Conservation (phyloP, 1,284 basidiomycete genomes). For the Irpex sp. region DNA sequence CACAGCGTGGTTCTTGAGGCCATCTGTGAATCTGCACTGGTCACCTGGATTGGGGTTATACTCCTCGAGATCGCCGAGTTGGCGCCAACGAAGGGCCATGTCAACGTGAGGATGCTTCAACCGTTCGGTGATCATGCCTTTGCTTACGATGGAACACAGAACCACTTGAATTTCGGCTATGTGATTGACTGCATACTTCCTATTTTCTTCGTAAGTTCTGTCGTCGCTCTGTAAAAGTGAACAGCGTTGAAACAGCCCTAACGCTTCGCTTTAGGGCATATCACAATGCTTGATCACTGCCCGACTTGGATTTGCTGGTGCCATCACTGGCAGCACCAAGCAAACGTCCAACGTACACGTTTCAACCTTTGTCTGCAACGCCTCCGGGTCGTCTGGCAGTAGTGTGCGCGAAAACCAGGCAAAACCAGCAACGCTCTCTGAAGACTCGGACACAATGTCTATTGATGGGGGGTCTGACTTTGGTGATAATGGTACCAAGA, state of each 20-base stretch:
- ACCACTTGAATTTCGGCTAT: slow-evolving; percentile 11
- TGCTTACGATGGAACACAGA: background rate
- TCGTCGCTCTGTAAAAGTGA: background rate
- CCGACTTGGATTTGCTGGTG: slow-evolving; percentile 3
- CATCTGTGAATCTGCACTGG: slow-evolving; percentile 20
- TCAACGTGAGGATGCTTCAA: slow-evolving; percentile 13
- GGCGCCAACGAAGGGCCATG: slow-evolving; percentile 16
- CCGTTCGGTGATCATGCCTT: background rate
- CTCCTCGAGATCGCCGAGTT: slow-evolving; percentile 19
- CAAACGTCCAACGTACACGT: background rate
- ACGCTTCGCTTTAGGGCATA: slow-evolving; percentile 7
- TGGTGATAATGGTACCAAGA: background rate
- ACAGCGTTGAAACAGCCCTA: background rate
- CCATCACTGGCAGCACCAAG: background rate
- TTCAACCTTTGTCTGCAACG: background rate
- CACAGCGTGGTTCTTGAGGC: slow-evolving; percentile 13
- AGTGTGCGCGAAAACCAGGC: background rate
- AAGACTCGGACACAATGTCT: no score
- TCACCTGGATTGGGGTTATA: slow-evolving; percentile 22
- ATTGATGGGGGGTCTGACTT: no score
- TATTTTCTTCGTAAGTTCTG: slow-evolving; percentile 15
- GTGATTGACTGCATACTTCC: slow-evolving; percentile 13
- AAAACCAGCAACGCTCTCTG: background rate
- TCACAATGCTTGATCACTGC: slow-evolving; percentile 14
- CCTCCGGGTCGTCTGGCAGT: background rate